Percentiles rank a stretch among this genome's conserved stretches.
Evolutionary conservation across 2,329 filamentous ascomycete genomes (phyloP).

Genomic region (Moelleriella libera): DNA sequence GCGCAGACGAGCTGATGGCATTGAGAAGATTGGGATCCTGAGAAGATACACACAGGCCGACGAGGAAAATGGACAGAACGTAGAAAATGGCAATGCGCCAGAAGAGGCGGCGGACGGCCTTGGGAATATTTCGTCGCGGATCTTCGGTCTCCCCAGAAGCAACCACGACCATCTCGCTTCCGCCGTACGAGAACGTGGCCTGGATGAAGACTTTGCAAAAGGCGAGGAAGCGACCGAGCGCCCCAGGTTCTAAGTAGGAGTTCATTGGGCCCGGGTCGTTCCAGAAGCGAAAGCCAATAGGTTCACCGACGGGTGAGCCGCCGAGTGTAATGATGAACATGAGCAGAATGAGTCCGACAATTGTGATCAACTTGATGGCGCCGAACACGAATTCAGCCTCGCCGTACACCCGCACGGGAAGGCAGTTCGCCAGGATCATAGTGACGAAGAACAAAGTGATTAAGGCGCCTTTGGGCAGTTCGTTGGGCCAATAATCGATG

Average conservation of each 20-base stretch:
- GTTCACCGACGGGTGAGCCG: constrained; percentile 24
- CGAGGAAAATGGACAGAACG: constrained; percentile 20
- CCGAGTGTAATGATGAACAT: constrained; percentile 35
- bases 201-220: constrained; percentile 31
- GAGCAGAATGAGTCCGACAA: constrained; percentile 27
- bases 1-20: constrained; percentile 27
- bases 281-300: constrained; percentile 33
- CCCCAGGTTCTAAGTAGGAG: constrained; percentile 22
- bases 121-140: constrained; percentile 20
- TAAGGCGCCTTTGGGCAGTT: constrained; percentile 14
- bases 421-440: constrained; percentile 23
- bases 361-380: constrained; percentile 32
- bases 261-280: constrained; percentile 26
- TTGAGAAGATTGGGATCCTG: constrained; percentile 25
- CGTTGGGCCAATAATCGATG: constrained; percentile 27
- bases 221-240: constrained; percentile 24
- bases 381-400: constrained; percentile 37
- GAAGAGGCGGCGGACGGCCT: constrained; percentile 17
- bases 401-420: constrained; percentile 31
- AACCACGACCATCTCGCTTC: constrained; percentile 24
- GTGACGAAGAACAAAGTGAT: constrained; percentile 22
- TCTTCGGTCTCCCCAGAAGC: constrained; percentile 20
- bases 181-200: constrained; percentile 32
- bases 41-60: constrained; percentile 22
- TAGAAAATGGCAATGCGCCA: constrained; percentile 23